phyloP scores from a whole-genome alignment of 768 basidiomycete genomes.

The Boletus fagicola region DNA sequence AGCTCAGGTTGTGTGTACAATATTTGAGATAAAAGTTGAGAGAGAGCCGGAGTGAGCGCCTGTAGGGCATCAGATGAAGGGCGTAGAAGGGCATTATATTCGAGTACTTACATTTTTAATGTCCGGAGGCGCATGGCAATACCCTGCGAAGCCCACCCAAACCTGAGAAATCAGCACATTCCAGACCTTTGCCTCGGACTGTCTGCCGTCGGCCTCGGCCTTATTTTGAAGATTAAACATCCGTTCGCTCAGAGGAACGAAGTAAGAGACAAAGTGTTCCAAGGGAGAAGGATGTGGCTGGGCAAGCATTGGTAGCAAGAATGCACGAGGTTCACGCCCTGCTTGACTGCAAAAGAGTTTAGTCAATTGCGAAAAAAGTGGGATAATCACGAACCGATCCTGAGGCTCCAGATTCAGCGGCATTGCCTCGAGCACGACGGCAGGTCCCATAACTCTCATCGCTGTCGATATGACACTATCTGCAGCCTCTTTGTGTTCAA shows the following conservation, averaged over 20 bases:
- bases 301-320: constrained; percentile 82
- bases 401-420: constrained; percentile 86
- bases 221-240: constrained; percentile 87
- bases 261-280: constrained; percentile 82
- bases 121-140: constrained; percentile 81
- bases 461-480: constrained; percentile 78
- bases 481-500: constrained; percentile 87
- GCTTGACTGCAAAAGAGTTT: constrained; percentile 47
- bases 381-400: constrained; percentile 55
- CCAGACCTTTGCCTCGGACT: constrained; percentile 93
- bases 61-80: constrained; percentile 31
- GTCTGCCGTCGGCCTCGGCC: constrained; percentile 68
- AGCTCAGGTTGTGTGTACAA: constrained; percentile 89
- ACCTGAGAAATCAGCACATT: constrained; percentile 89
- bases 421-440: constrained; percentile 65
- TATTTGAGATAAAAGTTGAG: constrained; percentile 88
- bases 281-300: constrained; percentile 80
- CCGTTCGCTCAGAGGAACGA: constrained; percentile 90
- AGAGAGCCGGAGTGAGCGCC: constrained; percentile 74
- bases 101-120: constrained; percentile 54
- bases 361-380: not conserved
- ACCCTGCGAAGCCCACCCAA: constrained; percentile 89
- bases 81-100: not conserved
- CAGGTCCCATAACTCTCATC: constrained; percentile 83
- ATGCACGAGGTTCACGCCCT: constrained; percentile 85